Percentiles rank a stretch among this genome's conserved stretches.
phyloP scores from a whole-genome alignment of 495 filamentous ascomycete genomes.

The Aspergillus ostianus region DNA sequence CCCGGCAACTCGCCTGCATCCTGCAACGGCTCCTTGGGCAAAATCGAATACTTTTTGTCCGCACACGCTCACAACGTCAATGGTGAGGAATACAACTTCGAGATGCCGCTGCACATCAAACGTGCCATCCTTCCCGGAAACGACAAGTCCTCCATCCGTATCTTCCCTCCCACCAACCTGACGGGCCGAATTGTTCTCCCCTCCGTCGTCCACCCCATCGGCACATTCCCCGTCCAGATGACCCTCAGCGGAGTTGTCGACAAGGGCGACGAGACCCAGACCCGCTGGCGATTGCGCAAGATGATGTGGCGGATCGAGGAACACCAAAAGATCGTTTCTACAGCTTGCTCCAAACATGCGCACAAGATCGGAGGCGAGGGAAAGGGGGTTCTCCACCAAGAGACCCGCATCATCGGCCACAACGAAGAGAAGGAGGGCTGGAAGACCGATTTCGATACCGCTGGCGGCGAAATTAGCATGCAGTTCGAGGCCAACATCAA shows the following conservation, averaged over 20 bases:
- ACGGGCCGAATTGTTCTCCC: conserved; percentile 77
- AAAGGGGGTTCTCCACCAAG: conserved; percentile 77
- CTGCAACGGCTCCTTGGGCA: conserved; percentile 67
- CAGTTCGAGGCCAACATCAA: conserved; percentile 75
- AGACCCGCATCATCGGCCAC: conserved; percentile 69
- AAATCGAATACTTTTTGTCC: conserved; percentile 74
- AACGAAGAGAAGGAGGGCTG: conserved; percentile 83
- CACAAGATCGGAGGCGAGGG: conserved; percentile 66
- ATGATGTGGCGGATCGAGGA: conserved; percentile 94
- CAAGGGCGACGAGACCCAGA: conserved; percentile 59
- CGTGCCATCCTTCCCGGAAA: conserved; percentile 76
- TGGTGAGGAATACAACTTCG: conserved; percentile 63
- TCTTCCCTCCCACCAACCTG: conserved; percentile 95
- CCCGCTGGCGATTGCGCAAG: conserved; percentile 84
- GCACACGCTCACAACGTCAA: conserved; percentile 63
- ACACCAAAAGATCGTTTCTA: conserved; percentile 71
- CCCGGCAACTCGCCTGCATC: conserved; percentile 83
- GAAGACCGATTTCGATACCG: conserved; percentile 84
- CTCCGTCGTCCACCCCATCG: conserved; percentile 82
- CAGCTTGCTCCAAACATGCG: conserved; percentile 76
- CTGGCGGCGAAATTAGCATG: conserved; percentile 73
- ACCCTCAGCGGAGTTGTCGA: conserved; percentile 76
- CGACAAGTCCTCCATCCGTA: conserved; percentile 73
- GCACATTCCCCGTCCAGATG: conserved; percentile 74
- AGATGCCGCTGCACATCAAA: conserved; percentile 64